These are phyloP conservation scores for Phyllosticta paracitricarpa DNA, from an alignment of 2,329 filamentous ascomycete species.

Conservation along the genomic window DNA sequence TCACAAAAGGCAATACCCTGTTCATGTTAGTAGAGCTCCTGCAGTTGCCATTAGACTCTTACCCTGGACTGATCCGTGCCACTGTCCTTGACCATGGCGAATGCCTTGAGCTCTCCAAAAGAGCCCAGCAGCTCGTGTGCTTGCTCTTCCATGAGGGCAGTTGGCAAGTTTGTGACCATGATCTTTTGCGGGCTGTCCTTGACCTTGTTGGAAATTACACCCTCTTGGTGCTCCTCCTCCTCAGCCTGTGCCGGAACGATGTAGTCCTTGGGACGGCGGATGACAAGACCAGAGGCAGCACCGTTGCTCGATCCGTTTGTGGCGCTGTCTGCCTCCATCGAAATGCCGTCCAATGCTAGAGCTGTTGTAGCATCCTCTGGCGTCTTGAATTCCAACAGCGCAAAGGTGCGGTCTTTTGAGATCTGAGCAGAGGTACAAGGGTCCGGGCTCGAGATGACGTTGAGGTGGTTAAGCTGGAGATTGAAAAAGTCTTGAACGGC, in stretches of 20 bases:
- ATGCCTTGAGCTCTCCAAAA: conserved; percentile 89
- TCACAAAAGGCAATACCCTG: conserved; percentile 96
- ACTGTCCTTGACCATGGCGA: conserved; percentile 78
- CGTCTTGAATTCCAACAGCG: conserved; percentile 82
- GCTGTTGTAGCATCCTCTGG: conserved; percentile 83
- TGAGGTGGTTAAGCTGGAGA: conserved; percentile 90
- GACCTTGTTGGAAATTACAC: conserved; percentile 68
- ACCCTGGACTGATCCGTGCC: conserved; percentile 80
- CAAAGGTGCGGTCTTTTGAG: conserved; percentile 68
- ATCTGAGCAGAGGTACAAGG: conserved; percentile 79
- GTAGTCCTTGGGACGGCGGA: conserved; percentile 90
- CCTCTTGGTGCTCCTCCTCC: conserved; percentile 62
- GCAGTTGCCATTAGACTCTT: conserved; percentile 30
- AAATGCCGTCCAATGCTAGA: conserved; percentile 78
- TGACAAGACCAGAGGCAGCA: conserved; percentile 52
- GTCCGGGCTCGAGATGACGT: conserved; percentile 73
- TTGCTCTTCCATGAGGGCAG: conserved; percentile 82
- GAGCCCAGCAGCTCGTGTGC: conserved; percentile 81
- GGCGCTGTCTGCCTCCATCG: conserved; percentile 65
- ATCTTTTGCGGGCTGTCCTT: conserved; percentile 94
- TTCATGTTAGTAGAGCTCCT: conserved; percentile 9
- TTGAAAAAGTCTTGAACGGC: conserved; percentile 81
- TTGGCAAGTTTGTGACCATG: conserved; percentile 78
- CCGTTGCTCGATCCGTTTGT: conserved; percentile 45
- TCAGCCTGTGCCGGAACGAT: conserved; percentile 77